Evolutionary conservation across 2,329 filamentous ascomycete genomes (phyloP).

Genomic region (Fusarium azukiicola): DNA sequence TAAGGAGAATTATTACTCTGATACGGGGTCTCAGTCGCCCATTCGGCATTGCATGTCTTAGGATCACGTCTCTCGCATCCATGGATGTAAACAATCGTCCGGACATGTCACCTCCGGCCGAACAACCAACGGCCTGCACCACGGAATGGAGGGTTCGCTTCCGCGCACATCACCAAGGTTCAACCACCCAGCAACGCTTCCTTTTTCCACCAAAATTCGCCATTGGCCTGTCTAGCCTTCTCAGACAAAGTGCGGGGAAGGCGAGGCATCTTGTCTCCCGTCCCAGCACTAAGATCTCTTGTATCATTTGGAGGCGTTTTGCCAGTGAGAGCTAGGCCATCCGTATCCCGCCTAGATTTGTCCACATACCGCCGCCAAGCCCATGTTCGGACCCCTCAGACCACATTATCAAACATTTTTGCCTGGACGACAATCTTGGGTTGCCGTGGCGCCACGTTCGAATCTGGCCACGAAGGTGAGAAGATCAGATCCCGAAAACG

Average conservation of each 20-base stretch:
- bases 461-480: background rate
- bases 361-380: constrained; percentile 12
- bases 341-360: constrained; percentile 4
- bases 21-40: constrained; percentile 12
- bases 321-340: constrained; percentile 10
- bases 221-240: constrained; percentile 31
- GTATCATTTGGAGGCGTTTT: constrained; percentile 25
- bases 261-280: constrained; percentile 19
- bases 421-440: constrained; percentile 30
- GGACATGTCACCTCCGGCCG: background rate
- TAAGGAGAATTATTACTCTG: constrained; percentile 35
- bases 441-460: constrained; percentile 31
- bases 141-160: constrained; percentile 17
- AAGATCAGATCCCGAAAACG: constrained; percentile 26
- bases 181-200: constrained; percentile 21
- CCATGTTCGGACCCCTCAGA: constrained; percentile 17
- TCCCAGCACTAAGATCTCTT: constrained; percentile 17
- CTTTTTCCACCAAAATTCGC: constrained; percentile 26
- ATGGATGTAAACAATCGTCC: background rate
- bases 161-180: constrained; percentile 25
- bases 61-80: background rate
- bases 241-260: constrained; percentile 40
- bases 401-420: constrained; percentile 30
- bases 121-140: background rate
- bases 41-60: constrained; percentile 16